Conservation (phyloP, 2,329 filamentous ascomycete genomes). For the Alternaria burnsii region DNA sequence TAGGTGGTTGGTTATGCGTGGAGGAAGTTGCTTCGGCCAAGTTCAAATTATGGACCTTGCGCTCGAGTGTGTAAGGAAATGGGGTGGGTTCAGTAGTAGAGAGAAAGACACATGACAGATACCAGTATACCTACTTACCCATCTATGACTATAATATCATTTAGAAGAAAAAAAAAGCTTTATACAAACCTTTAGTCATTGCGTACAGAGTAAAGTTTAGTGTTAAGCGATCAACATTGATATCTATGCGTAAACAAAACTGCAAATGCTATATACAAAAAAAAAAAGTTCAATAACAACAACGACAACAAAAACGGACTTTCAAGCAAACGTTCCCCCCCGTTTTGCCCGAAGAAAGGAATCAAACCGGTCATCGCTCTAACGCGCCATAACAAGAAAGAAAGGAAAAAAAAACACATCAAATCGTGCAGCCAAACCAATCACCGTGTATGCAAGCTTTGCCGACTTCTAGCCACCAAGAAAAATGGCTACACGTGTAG, state of each 20-base stretch:
- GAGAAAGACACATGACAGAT: not conserved
- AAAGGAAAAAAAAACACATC: not conserved
- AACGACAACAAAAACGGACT: not conserved
- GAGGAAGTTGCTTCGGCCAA: not conserved
- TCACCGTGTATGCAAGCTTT: not conserved
- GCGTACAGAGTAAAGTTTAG: not conserved
- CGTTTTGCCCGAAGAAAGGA: not conserved
- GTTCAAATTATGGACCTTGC: not conserved
- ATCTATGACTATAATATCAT: not conserved
- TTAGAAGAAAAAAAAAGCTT: not conserved
- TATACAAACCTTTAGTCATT: not conserved
- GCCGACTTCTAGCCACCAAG: not conserved
- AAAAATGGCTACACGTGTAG: not conserved
- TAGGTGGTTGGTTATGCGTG: not conserved
- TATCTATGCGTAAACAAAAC: not conserved
- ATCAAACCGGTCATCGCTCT: conserved; percentile 2
- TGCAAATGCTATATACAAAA: not conserved
- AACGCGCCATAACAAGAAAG: conserved; percentile 4
- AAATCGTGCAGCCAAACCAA: not conserved
- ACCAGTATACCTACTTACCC: not conserved
- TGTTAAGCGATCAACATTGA: not conserved
- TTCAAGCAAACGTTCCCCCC: not conserved
- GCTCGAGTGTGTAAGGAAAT: not conserved
- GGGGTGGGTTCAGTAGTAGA: not conserved
- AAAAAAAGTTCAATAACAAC: not conserved